Percentiles rank a stretch among this genome's conserved stretches.
Evolutionary conservation across 2,329 filamentous ascomycete genomes (phyloP).

Genomic region (Dryadomyces quercivorus): DNA sequence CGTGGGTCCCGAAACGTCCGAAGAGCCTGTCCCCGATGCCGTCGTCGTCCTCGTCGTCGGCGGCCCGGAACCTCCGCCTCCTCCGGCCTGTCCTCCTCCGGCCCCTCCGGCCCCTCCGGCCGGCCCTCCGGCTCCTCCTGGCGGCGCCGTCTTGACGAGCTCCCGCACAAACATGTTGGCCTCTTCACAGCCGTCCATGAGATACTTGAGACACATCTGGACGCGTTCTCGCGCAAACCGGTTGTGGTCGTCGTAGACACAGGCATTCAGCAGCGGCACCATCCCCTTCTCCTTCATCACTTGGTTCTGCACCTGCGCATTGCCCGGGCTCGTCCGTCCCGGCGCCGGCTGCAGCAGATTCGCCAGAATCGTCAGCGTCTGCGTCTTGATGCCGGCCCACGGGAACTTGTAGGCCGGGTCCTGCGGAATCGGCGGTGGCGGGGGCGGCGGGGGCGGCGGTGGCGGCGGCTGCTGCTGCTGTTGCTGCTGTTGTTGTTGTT

Average conservation of each 20-base stretch:
- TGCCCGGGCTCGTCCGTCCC: slow-evolving; percentile 46
- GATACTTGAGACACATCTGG: slow-evolving; percentile 77
- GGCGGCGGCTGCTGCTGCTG: not conserved
- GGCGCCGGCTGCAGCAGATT: slow-evolving; percentile 76
- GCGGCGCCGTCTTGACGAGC: slow-evolving; percentile 30
- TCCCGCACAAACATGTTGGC: slow-evolving; percentile 61
- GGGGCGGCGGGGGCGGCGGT: slow-evolving; percentile 28
- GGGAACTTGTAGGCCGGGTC: slow-evolving; percentile 52
- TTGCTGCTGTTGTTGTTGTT: slow-evolving; percentile 6
- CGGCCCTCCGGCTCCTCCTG: slow-evolving; percentile 1
- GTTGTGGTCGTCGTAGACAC: slow-evolving; percentile 83
- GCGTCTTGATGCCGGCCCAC: slow-evolving; percentile 72
- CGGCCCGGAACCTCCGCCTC: no score
- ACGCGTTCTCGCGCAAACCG: slow-evolving; percentile 88
- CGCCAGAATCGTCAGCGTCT: slow-evolving; percentile 82
- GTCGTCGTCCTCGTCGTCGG: slow-evolving; percentile 7
- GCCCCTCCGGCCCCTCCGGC: not conserved
- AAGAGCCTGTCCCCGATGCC: not conserved
- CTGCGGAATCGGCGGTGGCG: slow-evolving; percentile 40
- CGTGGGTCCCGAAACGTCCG: not conserved
- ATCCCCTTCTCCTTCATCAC: slow-evolving; percentile 78
- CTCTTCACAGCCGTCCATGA: slow-evolving; percentile 61
- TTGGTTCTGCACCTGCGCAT: slow-evolving; percentile 72
- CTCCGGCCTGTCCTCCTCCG: not conserved
- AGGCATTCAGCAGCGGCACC: slow-evolving; percentile 78